A percentile compares a stretch with the other conserved stretches of the same genome.
Evolutionary conservation across 2,329 filamentous ascomycete genomes (phyloP).

Genomic region (Zasmidium angulare): DNA sequence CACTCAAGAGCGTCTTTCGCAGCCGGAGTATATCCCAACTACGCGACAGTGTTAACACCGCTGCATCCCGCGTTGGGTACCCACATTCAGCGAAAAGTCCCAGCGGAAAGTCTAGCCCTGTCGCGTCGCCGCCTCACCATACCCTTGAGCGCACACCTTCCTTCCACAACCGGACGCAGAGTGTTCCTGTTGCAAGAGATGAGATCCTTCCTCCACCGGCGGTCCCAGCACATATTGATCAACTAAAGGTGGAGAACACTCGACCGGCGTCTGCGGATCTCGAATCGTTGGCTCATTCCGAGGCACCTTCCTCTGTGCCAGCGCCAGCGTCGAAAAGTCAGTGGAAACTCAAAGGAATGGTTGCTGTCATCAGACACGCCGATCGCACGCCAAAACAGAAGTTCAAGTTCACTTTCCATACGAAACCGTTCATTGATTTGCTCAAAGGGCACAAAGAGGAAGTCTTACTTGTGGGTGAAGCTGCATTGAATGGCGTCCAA

Average conservation of each 20-base stretch:
- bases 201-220: constrained; percentile 35
- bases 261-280: constrained; percentile 18
- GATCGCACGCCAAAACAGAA: constrained; percentile 98
- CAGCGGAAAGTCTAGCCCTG: constrained; percentile 38
- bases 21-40: constrained; percentile 65
- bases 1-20: constrained; percentile 61
- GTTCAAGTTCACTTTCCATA: constrained; percentile 99
- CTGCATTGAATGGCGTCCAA: constrained; percentile 83
- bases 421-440: constrained; percentile 90
- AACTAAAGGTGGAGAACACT: constrained; percentile 8
- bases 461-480: constrained; percentile 87
- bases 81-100: constrained; percentile 22
- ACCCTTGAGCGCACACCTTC: constrained; percentile 37
- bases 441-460: constrained; percentile 96
- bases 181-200: constrained; percentile 25
- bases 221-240: constrained; percentile 13
- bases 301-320: constrained; percentile 38
- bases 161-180: constrained; percentile 11
- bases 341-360: constrained; percentile 97
- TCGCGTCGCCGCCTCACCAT: constrained; percentile 41
- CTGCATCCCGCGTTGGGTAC: constrained; percentile 28
- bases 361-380: constrained; percentile 92
- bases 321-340: constrained; percentile 74
- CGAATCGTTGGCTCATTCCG: constrained; percentile 18
- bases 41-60: constrained; percentile 40